Evolutionary conservation across 2,329 filamentous ascomycete genomes (phyloP), one percentile per base, ranked within the genome.

Genomic region (Penicillium sp.): DNA sequence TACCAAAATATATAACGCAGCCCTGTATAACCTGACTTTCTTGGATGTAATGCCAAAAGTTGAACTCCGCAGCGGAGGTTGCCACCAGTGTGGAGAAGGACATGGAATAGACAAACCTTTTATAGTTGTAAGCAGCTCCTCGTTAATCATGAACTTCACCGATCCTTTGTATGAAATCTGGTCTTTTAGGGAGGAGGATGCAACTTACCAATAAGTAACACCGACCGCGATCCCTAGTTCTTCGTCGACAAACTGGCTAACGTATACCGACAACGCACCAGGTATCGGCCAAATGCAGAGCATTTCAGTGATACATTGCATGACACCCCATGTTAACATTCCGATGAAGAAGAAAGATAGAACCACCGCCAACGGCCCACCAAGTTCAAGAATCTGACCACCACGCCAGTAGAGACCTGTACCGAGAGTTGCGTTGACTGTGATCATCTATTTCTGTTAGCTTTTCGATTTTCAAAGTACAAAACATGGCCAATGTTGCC

Each of bases 221-320:
- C 41, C 41, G 15, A 43, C 41, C 15, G 41, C 41, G 8, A 43
- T 43, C 7, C 41, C 41, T 15, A 43, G 41, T 25, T 43, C 41
- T 43, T 43, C 41, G 15, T 43, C 41, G 7, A 43, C 41, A 25
- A 43, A 43, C 19, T 66, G 64, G 15, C 68, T 61, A 6, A 76
- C 70, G 42, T 72, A 76, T 35, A 75, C 69, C 15, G 72, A 67
- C 29, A 75, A 57, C 1, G 73, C 71, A 45, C 74, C 75, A 6
- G 75, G 67, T 9, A 75, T 71, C 0, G 74, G 74, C 71, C 73
- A 77, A 25, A 73, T 64, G 6, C 67, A 66, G 3, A 76, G 67
- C 66, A 77, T 68, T 50, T 77, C 75, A 23, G 68, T 68, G 23
- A 77, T 65, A n/a, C 74, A 70, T 55, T 77, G 74, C 74, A 77